Percentiles rank a stretch among this genome's conserved stretches.
Evolutionary conservation across 1,284 basidiomycete species (phyloP).

Genomic region (Puccinia triticina): DNA sequence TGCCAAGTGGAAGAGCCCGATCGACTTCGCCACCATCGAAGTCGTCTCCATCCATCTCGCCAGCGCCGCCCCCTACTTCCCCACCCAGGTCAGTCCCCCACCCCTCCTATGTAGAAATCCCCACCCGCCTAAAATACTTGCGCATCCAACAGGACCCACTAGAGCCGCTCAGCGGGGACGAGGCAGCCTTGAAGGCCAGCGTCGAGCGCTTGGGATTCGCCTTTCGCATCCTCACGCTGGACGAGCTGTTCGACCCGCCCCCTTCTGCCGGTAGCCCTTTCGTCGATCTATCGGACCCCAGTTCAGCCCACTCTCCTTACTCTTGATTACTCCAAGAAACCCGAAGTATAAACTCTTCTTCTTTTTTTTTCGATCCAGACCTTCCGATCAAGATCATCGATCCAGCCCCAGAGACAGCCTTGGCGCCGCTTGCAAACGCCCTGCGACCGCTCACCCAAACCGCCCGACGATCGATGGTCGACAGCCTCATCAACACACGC

Average conservation of each 20-base stretch:
- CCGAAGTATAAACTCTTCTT: not conserved
- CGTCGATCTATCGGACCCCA: conserved; percentile 38
- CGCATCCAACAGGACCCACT: not conserved
- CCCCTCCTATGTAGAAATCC: no score
- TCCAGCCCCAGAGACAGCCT: not conserved
- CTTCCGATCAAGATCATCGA: conserved; percentile 30
- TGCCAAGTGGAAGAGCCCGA: conserved; percentile 38
- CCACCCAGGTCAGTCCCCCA: no score
- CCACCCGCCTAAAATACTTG: no score
- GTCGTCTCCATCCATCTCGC: conserved; percentile 37
- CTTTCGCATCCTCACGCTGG: conserved; percentile 14
- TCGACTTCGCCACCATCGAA: conserved; percentile 34
- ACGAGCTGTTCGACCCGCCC: conserved; percentile 20
- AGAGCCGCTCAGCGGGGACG: not conserved
- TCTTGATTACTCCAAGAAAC: not conserved
- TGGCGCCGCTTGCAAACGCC: conserved; percentile 15
- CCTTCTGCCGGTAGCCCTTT: not conserved
- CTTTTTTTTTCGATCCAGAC: conserved; percentile 1
- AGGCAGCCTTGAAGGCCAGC: not conserved
- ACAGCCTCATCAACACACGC: not conserved
- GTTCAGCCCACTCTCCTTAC: conserved; percentile 28
- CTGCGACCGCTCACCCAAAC: conserved; percentile 34
- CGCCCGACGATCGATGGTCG: not conserved
- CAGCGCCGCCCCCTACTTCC: conserved; percentile 2
- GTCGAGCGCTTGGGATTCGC: conserved; percentile 40